Base-by-base conservation (phyloP, 345 rosid species). In the Eucalyptus tenuipes region DNA sequence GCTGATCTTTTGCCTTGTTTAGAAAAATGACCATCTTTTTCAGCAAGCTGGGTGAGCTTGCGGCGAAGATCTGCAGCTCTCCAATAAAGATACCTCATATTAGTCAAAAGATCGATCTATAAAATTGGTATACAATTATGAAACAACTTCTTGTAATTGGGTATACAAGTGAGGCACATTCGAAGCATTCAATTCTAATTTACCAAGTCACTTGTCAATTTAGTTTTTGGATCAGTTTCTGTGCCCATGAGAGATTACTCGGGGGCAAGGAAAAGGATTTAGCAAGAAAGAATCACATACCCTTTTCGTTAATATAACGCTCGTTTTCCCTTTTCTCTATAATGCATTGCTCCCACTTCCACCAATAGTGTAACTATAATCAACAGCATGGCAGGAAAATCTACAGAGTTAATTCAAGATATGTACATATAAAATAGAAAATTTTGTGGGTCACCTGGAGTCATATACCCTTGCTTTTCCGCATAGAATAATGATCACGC, bases 401-500 rank as follows among this genome's bases (percentile, higher is more conserved):
- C 44, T 27, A 8, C 44, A 47, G 57, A 14, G 61, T 25, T 17
- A 48, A 61, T 5, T 0, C 45, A 71, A 71, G 25, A 40, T 71
- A 61, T 61, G 68, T 61, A 61, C 1, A 61, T 29, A 61, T 0
- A 29, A 71, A 71, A 71, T 71, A 20, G 81, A 37, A 71, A 33
- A 71, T 71, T 8, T 33, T 37, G 81, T 71, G 25, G 20, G 80
- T 33, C 81, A 15, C 13, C 13, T 37, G 7, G 11, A 37, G 13
- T 71, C 81, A 1, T 37, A 18, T 71, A 94, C 99, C 96, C 95
- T 95, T 57, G 94, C 92, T 89, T 95, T 93, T 88, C 98, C 99
- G n/a, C 95, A 93, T 61, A 97, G 88, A 89, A 97, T 94, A 87
- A 98, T 96, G 80, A 97, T 91, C 89, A 93, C 98, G 86, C 97